Evolutionary conservation across 345 rosid species (phyloP), one percentile per base, ranked within the genome.

Genomic region (Citrus australasica): DNA sequence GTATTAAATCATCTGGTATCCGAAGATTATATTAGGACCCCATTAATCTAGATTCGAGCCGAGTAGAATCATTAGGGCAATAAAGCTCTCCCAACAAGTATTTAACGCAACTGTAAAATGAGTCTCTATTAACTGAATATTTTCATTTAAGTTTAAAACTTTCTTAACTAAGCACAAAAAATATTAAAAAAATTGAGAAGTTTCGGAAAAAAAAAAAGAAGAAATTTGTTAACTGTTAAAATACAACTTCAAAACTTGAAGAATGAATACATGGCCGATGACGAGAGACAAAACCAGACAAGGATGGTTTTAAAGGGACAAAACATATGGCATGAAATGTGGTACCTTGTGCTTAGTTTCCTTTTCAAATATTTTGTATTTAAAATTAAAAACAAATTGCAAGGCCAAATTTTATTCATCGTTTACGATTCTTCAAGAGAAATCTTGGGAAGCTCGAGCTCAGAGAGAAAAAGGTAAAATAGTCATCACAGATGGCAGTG

Each of bases 281-380:
- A 68, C 55, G 82, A 79, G 85, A 79, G 84, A 85, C 87, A 84
- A 61, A 66, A 81, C 65, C 65, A 72, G 88, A 85, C 84, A 82
- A 82, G 73, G 82, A 77, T 79, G 82, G 86, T 75, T 84, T 81
- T 75, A 78, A 84, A 84, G 86, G 80, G 87, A 88, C 90, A 85
- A 88, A 88, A 85, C 88, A 84, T 82, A 61, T 76, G 80, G 77
- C 88, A 74, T 84, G 85, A 79, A 79, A 75, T 85, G 85, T 68
- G 69, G 80, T 67, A 35, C 55, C 73, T 71, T 67, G 76, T 79
- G 74, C 70, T 67, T 78, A 11, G 73, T 76, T 66, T 78, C 76
- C 73, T 46, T 28, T 79, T 35, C 69, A 42, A 32, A 25, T 24
- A 46, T n/a, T 16, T 16, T 17, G 17, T 53, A 17, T 53, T 53